A percentile compares a stretch with the other conserved stretches of the same genome.
phyloP scores from a whole-genome alignment of 1,284 basidiomycete genomes.

The Tilletia indica region DNA sequence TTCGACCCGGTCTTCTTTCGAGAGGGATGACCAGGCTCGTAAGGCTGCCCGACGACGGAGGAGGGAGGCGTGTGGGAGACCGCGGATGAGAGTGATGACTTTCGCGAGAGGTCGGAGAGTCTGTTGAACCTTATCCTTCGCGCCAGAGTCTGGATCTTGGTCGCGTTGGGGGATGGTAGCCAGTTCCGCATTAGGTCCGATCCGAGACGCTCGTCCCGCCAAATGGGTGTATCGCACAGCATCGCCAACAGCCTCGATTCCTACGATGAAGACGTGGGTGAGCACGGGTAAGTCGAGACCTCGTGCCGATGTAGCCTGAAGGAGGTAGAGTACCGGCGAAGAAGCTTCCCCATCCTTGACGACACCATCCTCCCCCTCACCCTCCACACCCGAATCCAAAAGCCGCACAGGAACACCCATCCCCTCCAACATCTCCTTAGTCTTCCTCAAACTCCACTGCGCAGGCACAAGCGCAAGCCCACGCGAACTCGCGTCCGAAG shows the following conservation, averaged over 20 bases:
- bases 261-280: conserved; percentile 50
- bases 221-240: conserved; percentile 50
- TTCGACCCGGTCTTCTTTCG: not conserved
- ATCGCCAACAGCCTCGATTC: conserved; percentile 42
- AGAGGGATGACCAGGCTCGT: not conserved
- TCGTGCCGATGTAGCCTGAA: conserved; percentile 44
- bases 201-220: conserved; percentile 49
- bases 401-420: conserved; percentile 43
- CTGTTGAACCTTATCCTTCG: too few species aligned
- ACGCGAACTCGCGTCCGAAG: conserved; percentile 35
- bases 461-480: conserved; percentile 48
- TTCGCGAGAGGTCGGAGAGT: conserved; percentile 1
- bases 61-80: conserved; percentile 11
- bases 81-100: conserved; percentile 12
- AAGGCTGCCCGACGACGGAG: conserved; percentile 1
- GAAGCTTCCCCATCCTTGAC: not conserved
- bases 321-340: conserved; percentile 36
- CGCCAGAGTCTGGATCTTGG: not conserved
- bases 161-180: not conserved
- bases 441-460: conserved; percentile 42
- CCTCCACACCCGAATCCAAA: not conserved
- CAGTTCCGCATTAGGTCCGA: conserved; percentile 26
- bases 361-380: not conserved
- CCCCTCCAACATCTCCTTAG: conserved; percentile 33
- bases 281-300: conserved; percentile 50